Evolutionary conservation across 306 rosid genomes (phyloP).

Genomic region (Rosa multiflora): DNA sequence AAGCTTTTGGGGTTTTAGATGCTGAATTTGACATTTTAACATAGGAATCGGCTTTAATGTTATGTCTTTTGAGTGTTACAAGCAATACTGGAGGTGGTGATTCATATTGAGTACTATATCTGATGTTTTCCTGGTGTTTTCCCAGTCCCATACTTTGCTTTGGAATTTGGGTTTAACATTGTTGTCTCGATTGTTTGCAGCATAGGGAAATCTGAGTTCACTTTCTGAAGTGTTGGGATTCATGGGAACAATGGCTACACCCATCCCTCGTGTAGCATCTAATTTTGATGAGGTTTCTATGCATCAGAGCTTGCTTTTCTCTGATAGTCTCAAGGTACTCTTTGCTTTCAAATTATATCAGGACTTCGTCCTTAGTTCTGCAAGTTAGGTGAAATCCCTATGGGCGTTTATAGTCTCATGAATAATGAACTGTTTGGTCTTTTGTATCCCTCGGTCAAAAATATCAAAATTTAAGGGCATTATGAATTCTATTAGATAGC

Average conservation of each 20-base stretch:
- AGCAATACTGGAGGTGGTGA: not conserved
- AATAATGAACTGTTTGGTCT: not conserved
- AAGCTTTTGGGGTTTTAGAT: not conserved
- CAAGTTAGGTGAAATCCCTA: not conserved
- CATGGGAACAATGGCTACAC: conserved; percentile 65
- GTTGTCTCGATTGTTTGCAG: conserved; percentile 13
- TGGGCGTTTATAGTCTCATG: not conserved
- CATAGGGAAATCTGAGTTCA: conserved; percentile 35
- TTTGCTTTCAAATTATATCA: not conserved
- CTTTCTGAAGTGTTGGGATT: conserved; percentile 6
- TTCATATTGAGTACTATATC: not conserved
- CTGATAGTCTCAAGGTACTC: conserved; percentile 86
- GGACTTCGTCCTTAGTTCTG: not conserved
- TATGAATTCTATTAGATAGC: conserved; percentile 1
- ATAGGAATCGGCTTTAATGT: not conserved
- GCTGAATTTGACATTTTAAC: not conserved
- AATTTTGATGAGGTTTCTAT: conserved; percentile 93
- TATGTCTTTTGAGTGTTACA: not conserved
- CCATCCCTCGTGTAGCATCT: conserved; percentile 56
- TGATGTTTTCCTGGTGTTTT: conserved; percentile 11
- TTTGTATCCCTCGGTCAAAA: conserved; percentile 8
- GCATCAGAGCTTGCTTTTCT: conserved; percentile 91
- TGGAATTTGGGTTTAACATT: conserved; percentile 9
- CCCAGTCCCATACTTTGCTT: conserved; percentile 11
- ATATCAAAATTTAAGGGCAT: not conserved